Conservation (phyloP, 1,139 yeast species). For the Yamadazyma siamensis region DNA sequence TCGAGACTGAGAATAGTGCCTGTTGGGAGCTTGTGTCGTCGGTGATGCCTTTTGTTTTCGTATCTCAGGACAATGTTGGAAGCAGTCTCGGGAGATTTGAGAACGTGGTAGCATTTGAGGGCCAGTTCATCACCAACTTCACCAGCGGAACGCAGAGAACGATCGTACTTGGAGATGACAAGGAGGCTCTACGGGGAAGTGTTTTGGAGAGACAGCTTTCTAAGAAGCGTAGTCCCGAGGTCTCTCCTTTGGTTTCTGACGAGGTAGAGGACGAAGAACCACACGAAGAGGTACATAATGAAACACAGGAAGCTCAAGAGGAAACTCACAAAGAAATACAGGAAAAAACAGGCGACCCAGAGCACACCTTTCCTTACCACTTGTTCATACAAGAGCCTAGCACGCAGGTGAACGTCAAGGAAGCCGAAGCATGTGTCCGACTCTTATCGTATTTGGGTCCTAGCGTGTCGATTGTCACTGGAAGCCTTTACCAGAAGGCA, state of each 20-base stretch:
- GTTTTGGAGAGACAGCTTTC: no score
- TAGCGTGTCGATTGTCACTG: constrained; percentile 9
- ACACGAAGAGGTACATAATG: no score
- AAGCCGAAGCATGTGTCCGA: constrained; percentile 10
- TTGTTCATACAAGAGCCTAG: not conserved
- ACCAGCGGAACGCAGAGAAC: no score
- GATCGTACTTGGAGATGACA: not conserved
- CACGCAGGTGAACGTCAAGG: constrained; percentile 9
- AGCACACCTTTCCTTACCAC: not conserved
- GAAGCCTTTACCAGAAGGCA: constrained; percentile 12
- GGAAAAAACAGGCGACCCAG: not conserved
- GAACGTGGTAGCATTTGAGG: not conserved
- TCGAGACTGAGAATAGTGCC: not conserved
- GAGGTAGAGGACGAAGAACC: no score
- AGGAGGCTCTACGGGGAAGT: not conserved
- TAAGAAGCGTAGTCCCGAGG: no score
- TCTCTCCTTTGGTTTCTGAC: no score
- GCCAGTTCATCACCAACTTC: not conserved
- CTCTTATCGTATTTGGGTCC: constrained; percentile 4
- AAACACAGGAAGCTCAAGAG: no score
- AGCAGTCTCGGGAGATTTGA: not conserved
- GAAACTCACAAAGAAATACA: no score
- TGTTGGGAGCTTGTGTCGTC: not conserved
- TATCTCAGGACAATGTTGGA: not conserved
- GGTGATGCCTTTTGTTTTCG: not conserved